Evolutionary conservation across 805 yeast genomes (phyloP).

Genomic region (Yamadazyma nakazawae): DNA sequence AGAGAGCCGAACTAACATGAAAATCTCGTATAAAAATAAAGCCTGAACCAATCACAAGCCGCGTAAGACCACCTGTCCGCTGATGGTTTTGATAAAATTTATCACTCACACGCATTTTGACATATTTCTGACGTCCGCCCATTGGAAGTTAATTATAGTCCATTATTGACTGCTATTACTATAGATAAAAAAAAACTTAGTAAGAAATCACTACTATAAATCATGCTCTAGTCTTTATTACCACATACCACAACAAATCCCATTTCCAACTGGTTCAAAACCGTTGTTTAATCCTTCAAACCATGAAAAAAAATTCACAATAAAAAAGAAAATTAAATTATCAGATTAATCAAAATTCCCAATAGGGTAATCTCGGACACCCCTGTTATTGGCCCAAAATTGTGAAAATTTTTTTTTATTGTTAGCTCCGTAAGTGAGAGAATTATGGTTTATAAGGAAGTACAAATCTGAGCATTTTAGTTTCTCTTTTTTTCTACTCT

Average conservation of each 20-base stretch:
- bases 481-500: conserved; percentile 7
- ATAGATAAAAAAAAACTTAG: background rate
- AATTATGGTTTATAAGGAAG: conserved; percentile 1
- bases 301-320: too few relatives aligned
- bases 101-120: conserved; percentile 3
- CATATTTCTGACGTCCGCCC: background rate
- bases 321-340: conserved; percentile 2
- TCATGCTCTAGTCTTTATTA: too few relatives aligned
- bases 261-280: too few relatives aligned
- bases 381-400: conserved; percentile 1
- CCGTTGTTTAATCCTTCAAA: too few relatives aligned
- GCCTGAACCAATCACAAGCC: conserved; percentile 2
- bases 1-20: background rate
- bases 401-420: background rate
- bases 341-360: conserved; percentile 7
- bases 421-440: background rate
- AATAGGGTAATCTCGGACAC: background rate
- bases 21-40: background rate
- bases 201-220: too few relatives aligned
- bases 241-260: too few relatives aligned
- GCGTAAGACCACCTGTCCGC: background rate
- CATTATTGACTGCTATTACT: background rate
- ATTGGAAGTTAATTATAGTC: too few relatives aligned
- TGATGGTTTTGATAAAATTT: conserved; percentile 2
- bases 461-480: conserved; percentile 7